Evolutionary conservation across 352 stramenopile species (phyloP).

Genomic region (Globisporangium middletonii): DNA sequence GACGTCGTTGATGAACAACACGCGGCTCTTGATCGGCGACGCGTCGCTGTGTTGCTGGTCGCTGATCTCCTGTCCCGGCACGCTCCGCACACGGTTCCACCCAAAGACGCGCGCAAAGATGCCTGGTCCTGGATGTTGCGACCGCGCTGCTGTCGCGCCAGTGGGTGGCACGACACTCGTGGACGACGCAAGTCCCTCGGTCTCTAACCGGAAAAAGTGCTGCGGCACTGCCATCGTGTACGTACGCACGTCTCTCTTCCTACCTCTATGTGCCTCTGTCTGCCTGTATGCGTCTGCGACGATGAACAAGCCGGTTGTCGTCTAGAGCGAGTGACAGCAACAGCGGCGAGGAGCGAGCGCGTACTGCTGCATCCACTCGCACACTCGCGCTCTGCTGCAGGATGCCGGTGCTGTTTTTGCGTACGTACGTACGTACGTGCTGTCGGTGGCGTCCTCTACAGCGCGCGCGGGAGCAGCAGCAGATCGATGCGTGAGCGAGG

Average conservation of each 20-base stretch:
- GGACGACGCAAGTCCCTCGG: constrained; percentile 7
- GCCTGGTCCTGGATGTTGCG: neutral
- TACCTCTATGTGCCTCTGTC: neutral
- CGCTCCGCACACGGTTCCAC: constrained; percentile 28
- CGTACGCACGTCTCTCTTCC: neutral
- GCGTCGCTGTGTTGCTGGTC: constrained; percentile 1
- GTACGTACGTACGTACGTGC: no score
- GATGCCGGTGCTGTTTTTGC: no score
- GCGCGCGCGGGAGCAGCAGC: no score
- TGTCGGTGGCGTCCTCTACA: no score
- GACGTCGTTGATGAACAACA: constrained; percentile 72
- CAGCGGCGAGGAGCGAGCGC: no score
- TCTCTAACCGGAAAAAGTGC: constrained; percentile 18
- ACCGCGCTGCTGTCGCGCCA: neutral
- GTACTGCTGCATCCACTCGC: no score
- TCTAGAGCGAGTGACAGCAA: no score
- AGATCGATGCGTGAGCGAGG: no score
- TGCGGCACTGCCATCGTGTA: constrained; percentile 7
- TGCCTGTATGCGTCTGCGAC: neutral
- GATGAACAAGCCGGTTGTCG: no score
- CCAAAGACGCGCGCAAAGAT: constrained; percentile 11
- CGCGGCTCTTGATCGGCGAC: constrained; percentile 37
- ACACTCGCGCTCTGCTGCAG: no score
- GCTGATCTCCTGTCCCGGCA: constrained; percentile 19
- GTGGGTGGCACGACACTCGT: constrained; percentile 6